phyloP scores from a whole-genome alignment of 1,139 yeast genomes.

The Hanseniaspora gamundiae region DNA sequence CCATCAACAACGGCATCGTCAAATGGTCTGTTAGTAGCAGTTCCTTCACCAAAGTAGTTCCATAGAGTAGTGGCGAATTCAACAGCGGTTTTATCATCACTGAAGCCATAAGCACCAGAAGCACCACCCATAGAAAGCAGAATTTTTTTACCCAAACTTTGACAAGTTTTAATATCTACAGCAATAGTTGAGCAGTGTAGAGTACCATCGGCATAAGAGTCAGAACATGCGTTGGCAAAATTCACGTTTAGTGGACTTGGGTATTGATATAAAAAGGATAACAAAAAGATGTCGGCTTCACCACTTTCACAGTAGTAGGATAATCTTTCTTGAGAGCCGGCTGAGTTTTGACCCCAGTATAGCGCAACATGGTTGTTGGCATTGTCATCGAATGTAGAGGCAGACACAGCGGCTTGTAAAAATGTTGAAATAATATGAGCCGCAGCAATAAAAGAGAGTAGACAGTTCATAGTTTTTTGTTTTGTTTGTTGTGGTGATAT shows the following conservation, averaged over 20 bases:
- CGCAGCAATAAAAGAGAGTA: neutral
- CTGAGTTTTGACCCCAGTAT: constrained; percentile 89
- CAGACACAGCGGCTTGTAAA: neutral
- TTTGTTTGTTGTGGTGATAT: too few species aligned
- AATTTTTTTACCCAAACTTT: constrained; percentile 61
- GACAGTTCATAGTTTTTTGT: neutral
- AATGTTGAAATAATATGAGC: neutral
- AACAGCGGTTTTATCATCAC: constrained; percentile 48
- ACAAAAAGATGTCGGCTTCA: constrained; percentile 57
- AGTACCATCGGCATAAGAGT: constrained; percentile 41
- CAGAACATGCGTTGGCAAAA: constrained; percentile 58
- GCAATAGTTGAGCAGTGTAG: constrained; percentile 54
- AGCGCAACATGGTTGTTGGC: constrained; percentile 55
- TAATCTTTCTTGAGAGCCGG: constrained; percentile 56
- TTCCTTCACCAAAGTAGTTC: constrained; percentile 78
- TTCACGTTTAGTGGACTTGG: constrained; percentile 45
- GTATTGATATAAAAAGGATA: constrained; percentile 59
- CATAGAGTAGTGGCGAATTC: constrained; percentile 66
- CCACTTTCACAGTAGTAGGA: constrained; percentile 57
- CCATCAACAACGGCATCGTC: constrained; percentile 59
- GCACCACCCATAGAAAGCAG: constrained; percentile 85
- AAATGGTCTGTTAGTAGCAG: constrained; percentile 58
- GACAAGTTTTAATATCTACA: constrained; percentile 75
- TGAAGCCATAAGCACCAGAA: constrained; percentile 65
- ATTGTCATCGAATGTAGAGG: constrained; percentile 31